phyloP scores from a whole-genome alignment of 371 early-diverging fungal species.

The Mucor mucedo region DNA sequence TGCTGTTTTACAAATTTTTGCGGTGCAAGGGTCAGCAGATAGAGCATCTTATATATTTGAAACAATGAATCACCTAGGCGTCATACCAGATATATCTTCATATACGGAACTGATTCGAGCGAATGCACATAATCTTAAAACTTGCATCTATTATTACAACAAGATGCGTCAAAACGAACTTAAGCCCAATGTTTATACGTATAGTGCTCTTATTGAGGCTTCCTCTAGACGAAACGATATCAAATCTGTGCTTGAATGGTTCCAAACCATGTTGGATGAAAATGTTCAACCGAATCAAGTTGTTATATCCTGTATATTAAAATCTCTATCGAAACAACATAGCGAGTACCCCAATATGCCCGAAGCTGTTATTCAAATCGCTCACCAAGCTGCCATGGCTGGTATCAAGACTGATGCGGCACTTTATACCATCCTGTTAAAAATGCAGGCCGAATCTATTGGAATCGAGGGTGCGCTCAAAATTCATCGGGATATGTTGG shows the following conservation, averaged over 20 bases:
- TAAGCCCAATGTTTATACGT: slow-evolving; percentile 56
- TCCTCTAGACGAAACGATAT: slow-evolving; percentile 30
- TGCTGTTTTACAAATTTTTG: slow-evolving; percentile 49
- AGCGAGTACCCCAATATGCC: slow-evolving; percentile 18
- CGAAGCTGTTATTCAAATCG: slow-evolving; percentile 34
- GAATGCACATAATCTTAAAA: slow-evolving; percentile 28
- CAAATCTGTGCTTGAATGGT: slow-evolving; percentile 45
- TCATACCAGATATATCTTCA: slow-evolving; percentile 53
- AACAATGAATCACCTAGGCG: slow-evolving; percentile 39
- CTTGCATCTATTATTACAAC: slow-evolving; percentile 44
- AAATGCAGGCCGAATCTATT: slow-evolving; percentile 34
- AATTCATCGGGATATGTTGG: slow-evolving; percentile 48
- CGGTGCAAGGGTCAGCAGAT: slow-evolving; percentile 40
- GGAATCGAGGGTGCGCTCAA: slow-evolving; percentile 40
- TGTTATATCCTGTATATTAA: slow-evolving; percentile 36
- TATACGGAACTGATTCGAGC: slow-evolving; percentile 56
- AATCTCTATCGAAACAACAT: slow-evolving; percentile 29
- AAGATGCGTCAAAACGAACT: slow-evolving; percentile 44
- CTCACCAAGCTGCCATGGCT: slow-evolving; percentile 35
- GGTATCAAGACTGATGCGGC: slow-evolving; percentile 47
- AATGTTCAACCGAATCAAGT: slow-evolving; percentile 40
- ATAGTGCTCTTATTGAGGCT: slow-evolving; percentile 55
- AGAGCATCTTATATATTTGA: slow-evolving; percentile 42
- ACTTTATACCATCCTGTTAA: slow-evolving; percentile 47
- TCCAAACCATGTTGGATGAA: slow-evolving; percentile 41